Conservation (phyloP, 768 basidiomycete species). For the Saitozyma podzolica region DNA sequence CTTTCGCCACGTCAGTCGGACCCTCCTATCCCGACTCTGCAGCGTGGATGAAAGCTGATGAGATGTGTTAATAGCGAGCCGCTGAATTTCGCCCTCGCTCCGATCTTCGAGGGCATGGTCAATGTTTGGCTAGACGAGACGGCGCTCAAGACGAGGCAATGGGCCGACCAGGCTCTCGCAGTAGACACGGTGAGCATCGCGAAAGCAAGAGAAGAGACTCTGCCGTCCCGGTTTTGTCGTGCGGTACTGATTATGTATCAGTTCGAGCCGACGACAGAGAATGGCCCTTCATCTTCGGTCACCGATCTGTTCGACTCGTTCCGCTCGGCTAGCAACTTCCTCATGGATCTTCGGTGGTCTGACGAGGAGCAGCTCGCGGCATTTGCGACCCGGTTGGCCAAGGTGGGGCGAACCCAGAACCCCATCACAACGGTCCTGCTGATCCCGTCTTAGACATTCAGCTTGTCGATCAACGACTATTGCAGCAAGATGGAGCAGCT, state of each 20-base stretch:
- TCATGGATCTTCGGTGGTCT: constrained; percentile 88
- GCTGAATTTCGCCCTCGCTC: constrained; percentile 54
- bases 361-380: constrained; percentile 83
- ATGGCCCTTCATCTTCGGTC: constrained; percentile 91
- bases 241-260: constrained; percentile 12
- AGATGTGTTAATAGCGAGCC: constrained; percentile 12
- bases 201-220: not conserved
- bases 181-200: constrained; percentile 67
- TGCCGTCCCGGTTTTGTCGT: too few species aligned
- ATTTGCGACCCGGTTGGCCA: constrained; percentile 84
- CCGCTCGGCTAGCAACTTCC: constrained; percentile 81
- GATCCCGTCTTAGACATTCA: constrained; percentile 66
- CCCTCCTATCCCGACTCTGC: not conserved
- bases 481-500: constrained; percentile 80
- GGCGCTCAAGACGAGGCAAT: constrained; percentile 83
- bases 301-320: constrained; percentile 94
- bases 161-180: constrained; percentile 88
- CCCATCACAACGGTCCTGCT: not conserved
- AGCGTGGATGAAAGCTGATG: not conserved
- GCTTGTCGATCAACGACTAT: constrained; percentile 88
- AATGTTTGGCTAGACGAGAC: constrained; percentile 85
- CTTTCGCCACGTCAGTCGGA: constrained; percentile 72
- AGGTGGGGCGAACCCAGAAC: constrained; percentile 61
- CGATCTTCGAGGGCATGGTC: constrained; percentile 85
- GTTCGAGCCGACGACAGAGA: constrained; percentile 69